A percentile compares a stretch with the other conserved stretches of the same genome.
Conservation (phyloP, 768 basidiomycete genomes). For the Kwoniella bestiolae region DNA sequence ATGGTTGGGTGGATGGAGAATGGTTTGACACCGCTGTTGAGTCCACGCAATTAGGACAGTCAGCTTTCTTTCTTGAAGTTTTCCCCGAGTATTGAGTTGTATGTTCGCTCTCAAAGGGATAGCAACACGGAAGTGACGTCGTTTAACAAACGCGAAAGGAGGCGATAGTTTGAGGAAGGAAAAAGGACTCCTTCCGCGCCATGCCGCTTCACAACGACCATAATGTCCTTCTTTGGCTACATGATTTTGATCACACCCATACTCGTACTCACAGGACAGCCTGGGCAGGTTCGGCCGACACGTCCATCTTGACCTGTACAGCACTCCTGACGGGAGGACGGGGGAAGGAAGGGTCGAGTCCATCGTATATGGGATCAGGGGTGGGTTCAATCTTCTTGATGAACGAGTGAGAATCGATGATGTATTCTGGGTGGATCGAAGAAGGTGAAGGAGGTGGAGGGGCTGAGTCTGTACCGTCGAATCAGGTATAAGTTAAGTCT, state of each 20-base stretch:
- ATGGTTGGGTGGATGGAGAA: conserved; percentile 51
- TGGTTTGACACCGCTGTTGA: conserved; percentile 31
- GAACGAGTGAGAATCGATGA: conserved; percentile 49
- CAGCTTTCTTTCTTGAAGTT: background rate
- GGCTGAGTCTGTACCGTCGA: conserved; percentile 37
- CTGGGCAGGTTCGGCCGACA: conserved; percentile 27
- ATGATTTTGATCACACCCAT: no score
- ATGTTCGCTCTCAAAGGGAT: no score
- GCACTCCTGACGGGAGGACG: conserved; percentile 33
- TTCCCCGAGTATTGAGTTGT: no score
- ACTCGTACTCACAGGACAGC: conserved; percentile 29
- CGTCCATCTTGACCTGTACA: conserved; percentile 43
- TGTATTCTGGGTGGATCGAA: conserved; percentile 40
- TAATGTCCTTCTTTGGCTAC: no score
- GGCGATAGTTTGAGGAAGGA: no score
- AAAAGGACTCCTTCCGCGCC: no score
- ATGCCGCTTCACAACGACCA: no score
- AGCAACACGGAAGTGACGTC: no score
- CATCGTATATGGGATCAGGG: conserved; percentile 25
- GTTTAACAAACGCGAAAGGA: no score
- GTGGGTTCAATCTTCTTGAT: conserved; percentile 9
- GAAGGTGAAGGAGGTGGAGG: conserved; percentile 39
- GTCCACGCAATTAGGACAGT: background rate
- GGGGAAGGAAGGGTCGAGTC: conserved; percentile 21
- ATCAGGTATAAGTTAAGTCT: background rate